Percentiles rank a stretch among this genome's conserved stretches.
Conservation (phyloP, 306 rosid species). For the Prinsepia uniflora region DNA sequence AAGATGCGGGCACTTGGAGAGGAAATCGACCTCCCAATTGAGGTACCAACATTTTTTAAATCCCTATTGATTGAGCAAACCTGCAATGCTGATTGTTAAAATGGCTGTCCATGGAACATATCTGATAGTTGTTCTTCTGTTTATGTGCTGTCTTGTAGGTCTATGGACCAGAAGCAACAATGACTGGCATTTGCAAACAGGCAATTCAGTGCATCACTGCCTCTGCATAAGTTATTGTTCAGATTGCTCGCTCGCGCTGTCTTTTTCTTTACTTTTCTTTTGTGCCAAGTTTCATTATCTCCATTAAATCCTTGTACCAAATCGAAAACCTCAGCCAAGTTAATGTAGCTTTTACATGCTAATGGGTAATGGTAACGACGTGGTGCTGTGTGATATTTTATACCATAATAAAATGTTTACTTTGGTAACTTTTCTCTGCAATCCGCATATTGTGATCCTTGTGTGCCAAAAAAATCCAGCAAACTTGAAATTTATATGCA, state of each 20-base stretch:
- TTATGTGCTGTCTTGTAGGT: constrained; percentile 46
- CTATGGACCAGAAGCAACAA: constrained; percentile 95
- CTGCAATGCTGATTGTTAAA: not conserved
- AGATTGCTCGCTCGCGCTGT: not conserved
- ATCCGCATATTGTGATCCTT: not conserved
- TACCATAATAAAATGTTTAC: constrained; percentile 9
- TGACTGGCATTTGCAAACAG: constrained; percentile 97
- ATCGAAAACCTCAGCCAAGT: constrained; percentile 21
- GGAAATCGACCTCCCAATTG: constrained; percentile 84
- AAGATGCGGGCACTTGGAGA: constrained; percentile 87
- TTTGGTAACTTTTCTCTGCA: not conserved
- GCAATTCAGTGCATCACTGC: constrained; percentile 86
- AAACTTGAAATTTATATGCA: not conserved
- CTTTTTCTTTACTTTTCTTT: not conserved
- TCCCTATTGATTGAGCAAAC: constrained; percentile 1
- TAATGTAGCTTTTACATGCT: constrained; percentile 10
- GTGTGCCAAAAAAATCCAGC: not conserved
- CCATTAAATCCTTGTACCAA: constrained; percentile 16
- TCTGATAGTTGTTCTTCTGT: constrained; percentile 13
- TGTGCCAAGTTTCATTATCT: constrained; percentile 4
- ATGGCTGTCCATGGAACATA: not conserved
- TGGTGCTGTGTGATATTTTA: not conserved
- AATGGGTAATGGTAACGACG: constrained; percentile 10
- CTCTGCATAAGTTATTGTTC: constrained; percentile 47
- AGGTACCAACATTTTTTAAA: constrained; percentile 42